Conservation (phyloP, 2,329 filamentous ascomycete genomes). For the Bipolaris bicolor region DNA sequence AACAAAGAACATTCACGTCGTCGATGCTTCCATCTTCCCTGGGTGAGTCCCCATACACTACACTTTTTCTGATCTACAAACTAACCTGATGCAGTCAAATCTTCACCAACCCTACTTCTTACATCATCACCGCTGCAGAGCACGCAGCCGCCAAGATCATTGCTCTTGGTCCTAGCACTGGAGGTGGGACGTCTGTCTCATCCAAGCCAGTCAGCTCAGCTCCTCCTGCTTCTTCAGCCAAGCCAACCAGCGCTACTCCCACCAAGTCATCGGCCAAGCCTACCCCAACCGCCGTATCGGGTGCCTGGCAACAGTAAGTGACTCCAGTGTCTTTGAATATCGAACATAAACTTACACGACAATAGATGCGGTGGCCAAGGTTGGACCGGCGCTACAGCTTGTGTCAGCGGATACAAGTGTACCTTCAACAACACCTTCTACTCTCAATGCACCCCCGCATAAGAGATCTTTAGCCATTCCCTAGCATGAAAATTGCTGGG, state of each 20-base stretch:
- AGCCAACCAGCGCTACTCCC: too few relatives aligned
- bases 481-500: background rate
- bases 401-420: conserved; percentile 25
- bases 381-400: conserved; percentile 27
- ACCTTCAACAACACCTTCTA: conserved; percentile 10
- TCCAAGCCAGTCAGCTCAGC: background rate
- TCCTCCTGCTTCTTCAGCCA: too few relatives aligned
- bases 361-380: conserved; percentile 28
- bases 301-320: conserved; percentile 13
- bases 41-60: conserved; percentile 31
- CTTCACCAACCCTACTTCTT: conserved; percentile 48
- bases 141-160: conserved; percentile 50
- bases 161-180: conserved; percentile 23
- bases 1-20: conserved; percentile 55
- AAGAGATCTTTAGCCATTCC: background rate
- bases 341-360: conserved; percentile 3
- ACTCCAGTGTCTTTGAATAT: background rate
- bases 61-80: background rate
- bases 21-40: conserved; percentile 57
- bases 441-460: conserved; percentile 15
- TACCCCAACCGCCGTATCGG: background rate
- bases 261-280: background rate
- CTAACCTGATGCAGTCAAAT: conserved; percentile 37
- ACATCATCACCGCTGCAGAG: conserved; percentile 47
- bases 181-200: background rate